Conservation (phyloP, 2,329 filamentous ascomycete species). For the Ophiostoma triangulosporum region DNA sequence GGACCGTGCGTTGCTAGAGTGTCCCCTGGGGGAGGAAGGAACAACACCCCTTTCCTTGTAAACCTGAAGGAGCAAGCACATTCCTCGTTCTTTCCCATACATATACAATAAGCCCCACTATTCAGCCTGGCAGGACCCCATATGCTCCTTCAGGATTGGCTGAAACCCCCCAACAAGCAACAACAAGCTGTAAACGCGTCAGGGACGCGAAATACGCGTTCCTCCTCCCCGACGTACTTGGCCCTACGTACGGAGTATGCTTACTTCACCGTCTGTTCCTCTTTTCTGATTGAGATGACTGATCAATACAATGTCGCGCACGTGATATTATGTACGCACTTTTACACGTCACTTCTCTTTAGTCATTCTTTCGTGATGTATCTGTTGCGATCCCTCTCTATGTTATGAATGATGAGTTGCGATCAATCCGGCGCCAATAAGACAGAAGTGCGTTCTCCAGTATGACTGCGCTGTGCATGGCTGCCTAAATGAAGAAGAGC, state of each 20-base stretch:
- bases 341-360: background rate
- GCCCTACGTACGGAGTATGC: no score
- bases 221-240: background rate
- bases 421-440: no score
- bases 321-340: background rate
- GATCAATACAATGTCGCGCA: background rate
- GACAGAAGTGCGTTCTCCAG: no score
- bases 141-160: background rate
- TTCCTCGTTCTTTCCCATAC: background rate
- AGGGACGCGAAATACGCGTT: slow-evolving; percentile 15
- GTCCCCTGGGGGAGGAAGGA: background rate
- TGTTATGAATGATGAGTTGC: no score
- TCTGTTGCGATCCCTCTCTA: background rate
- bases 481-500: background rate
- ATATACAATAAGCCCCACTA: no score
- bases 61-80: background rate
- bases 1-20: background rate
- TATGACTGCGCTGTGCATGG: background rate
- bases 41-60: background rate
- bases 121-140: no score
- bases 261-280: background rate
- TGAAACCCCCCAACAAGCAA: background rate
- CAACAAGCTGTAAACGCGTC: slow-evolving; percentile 7
- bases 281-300: background rate
- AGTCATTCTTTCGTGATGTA: background rate